Percentiles rank a stretch among this genome's conserved stretches.
These are phyloP conservation scores for Artomyces pyxidatus DNA, from an alignment of 768 basidiomycete species.

Conservation along the genomic window DNA sequence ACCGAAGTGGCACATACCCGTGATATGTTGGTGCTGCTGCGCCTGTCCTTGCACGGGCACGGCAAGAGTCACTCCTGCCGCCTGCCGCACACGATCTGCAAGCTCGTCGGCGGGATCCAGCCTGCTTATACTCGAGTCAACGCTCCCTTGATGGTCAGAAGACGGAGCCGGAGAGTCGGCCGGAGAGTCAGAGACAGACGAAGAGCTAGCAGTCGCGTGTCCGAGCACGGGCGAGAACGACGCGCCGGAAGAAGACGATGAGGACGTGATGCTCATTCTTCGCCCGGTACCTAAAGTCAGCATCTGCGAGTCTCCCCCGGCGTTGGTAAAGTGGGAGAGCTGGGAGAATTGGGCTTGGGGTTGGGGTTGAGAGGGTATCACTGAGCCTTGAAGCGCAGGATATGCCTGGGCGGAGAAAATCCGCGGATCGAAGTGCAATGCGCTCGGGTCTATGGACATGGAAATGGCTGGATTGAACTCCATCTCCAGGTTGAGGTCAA, in stretches of 20 bases:
- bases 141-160: no score
- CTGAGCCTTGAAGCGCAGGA: constrained; percentile 2
- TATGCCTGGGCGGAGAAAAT: constrained; percentile 20
- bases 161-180: constrained; percentile 18
- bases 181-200: constrained; percentile 36
- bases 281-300: constrained; percentile 21
- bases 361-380: constrained; percentile 1
- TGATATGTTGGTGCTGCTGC: constrained; percentile 22
- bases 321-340: not conserved
- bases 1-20: constrained; percentile 12
- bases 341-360: constrained; percentile 4
- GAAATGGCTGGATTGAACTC: constrained; percentile 15
- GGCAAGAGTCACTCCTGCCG: constrained; percentile 30
- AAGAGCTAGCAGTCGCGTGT: constrained; percentile 24
- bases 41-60: constrained; percentile 29
- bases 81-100: constrained; percentile 29
- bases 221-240: constrained; percentile 45
- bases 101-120: constrained; percentile 26
- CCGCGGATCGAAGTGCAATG: constrained; percentile 42
- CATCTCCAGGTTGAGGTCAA: constrained; percentile 49
- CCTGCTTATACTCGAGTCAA: constrained; percentile 9
- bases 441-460: constrained; percentile 56
- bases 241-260: constrained; percentile 46
- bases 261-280: constrained; percentile 47
- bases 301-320: constrained; percentile 1